phyloP scores from a whole-genome alignment of 148 eudicot genomes.

The Silene latifolia region DNA sequence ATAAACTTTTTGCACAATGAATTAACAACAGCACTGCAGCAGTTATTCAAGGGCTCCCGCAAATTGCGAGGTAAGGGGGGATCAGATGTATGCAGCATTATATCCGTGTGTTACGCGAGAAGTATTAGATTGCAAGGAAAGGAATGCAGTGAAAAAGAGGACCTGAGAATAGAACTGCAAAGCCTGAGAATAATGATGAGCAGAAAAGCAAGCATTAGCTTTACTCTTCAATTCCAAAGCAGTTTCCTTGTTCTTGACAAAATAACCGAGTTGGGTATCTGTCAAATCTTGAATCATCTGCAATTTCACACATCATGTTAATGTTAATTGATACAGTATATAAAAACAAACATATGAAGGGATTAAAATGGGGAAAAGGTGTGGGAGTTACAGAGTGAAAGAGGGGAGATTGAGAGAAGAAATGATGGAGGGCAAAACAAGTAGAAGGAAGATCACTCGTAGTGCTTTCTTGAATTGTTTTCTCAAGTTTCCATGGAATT shows the following conservation, averaged over 20 bases:
- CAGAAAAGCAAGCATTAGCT: conserved; percentile 68
- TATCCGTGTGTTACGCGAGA: too few relatives aligned
- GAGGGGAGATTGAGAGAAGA: conserved; percentile 52
- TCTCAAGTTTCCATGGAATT: conserved; percentile 46
- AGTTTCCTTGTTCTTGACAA: conserved; percentile 55
- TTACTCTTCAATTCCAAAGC: conserved; percentile 60
- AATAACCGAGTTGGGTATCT: conserved; percentile 46
- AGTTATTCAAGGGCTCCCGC: too few relatives aligned
- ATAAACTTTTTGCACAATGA: too few relatives aligned
- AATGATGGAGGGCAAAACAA: conserved; percentile 56
- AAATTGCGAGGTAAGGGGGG: too few relatives aligned
- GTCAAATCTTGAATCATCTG: conserved; percentile 72
- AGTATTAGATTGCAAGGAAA: too few relatives aligned
- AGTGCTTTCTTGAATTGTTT: conserved; percentile 39
- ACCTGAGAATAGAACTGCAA: conserved; percentile 66
- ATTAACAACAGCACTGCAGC: too few relatives aligned
- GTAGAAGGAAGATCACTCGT: conserved; percentile 45
- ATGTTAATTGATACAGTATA: neutral
- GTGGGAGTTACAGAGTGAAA: conserved; percentile 48
- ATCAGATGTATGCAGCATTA: too few relatives aligned
- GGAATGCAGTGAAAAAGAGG: neutral
- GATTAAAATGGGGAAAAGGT: neutral
- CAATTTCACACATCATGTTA: conserved; percentile 7
- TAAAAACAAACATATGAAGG: neutral
- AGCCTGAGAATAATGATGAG: conserved; percentile 52